Base-by-base conservation (phyloP, 1,139 yeast species). In the Blastobotrys petasosporus region DNA sequence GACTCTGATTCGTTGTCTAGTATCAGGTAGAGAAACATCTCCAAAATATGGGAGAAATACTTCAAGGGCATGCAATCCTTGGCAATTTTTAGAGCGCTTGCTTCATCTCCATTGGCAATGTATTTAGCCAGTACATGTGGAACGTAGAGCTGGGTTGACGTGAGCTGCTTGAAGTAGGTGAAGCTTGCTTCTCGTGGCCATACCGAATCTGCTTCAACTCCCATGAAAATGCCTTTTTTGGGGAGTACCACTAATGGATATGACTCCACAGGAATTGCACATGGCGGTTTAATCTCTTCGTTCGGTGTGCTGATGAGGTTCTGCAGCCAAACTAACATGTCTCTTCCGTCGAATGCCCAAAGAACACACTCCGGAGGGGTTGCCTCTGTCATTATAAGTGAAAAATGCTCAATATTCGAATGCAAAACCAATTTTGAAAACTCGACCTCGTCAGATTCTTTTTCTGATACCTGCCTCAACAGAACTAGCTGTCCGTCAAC, bases 1-100 rank as follows among this genome's bases (percentile, higher is more conserved):
- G 51, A 71, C 64, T 46, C 52, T 4, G 54, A 60, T 17, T 54
- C 59, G 20, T 57, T 54, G 12, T 64, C 69, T 20, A 68, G 57
- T 2, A 64, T 62, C 33, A 63, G 56, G 51, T 71, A 74, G 9
- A 75, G 62, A 37, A 75, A 53, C 39, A 78, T 59, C 50, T 75
- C 77, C 37, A 78, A 57, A 17, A 77, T 69, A 46, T 73, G 74
- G 32, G 71, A 70, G 51, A 76, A 71, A 52, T 76, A 73, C 39
- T 73, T 70, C 46, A 72, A 64, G 17, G 64, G 64, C 32, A 66
- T 54, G 49, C 71, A 73, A 44, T 67, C 67, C n/a, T 54, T 58
- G 3, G 73, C 73, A 7, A 67, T 49, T 13, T 50, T 48, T 7
- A 62, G 43, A 1, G 71, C 70, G 8, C 15, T 13, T n/a, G 15